phyloP scores from a whole-genome alignment of 1,284 basidiomycete genomes.

The Apiotrichum gamsii region DNA sequence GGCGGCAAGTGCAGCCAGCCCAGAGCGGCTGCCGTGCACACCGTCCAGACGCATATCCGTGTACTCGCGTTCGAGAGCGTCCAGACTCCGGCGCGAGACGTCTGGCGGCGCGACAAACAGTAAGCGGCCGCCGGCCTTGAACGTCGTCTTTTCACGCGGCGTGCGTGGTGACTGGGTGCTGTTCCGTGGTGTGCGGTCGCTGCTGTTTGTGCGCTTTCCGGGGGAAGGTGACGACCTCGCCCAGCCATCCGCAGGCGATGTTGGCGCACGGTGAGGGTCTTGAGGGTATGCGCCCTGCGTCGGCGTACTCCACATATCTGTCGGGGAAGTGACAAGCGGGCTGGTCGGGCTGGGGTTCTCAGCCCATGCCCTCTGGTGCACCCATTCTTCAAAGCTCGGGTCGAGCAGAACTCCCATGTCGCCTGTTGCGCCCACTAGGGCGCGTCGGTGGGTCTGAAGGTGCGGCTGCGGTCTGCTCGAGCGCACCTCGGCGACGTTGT shows the following conservation, averaged over 20 bases:
- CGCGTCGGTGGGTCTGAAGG: slow-evolving; percentile 1
- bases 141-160: not conserved
- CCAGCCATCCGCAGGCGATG: not conserved
- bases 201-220: not conserved
- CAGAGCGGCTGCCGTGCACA: not conserved
- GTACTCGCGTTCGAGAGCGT: slow-evolving; percentile 14
- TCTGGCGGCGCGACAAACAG: slow-evolving; percentile 19
- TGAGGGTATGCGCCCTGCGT: slow-evolving; percentile 1
- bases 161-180: slow-evolving; percentile 1
- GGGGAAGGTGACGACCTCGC: not conserved
- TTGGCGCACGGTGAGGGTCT: not conserved
- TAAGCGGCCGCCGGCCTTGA: not conserved
- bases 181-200: slow-evolving; percentile 13
- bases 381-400: slow-evolving; percentile 11
- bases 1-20: not conserved
- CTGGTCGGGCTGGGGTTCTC: not conserved
- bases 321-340: not conserved
- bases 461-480: not conserved
- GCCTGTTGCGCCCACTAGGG: slow-evolving; percentile 11
- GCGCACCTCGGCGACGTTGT: not conserved
- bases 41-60: no score
- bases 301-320: slow-evolving; percentile 6
- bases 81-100: slow-evolving; percentile 10
- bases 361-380: slow-evolving; percentile 10
- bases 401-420: slow-evolving; percentile 8